Evolutionary conservation across 116 monocot genomes (phyloP).

Genomic region (Papilionanthe hybrid): DNA sequence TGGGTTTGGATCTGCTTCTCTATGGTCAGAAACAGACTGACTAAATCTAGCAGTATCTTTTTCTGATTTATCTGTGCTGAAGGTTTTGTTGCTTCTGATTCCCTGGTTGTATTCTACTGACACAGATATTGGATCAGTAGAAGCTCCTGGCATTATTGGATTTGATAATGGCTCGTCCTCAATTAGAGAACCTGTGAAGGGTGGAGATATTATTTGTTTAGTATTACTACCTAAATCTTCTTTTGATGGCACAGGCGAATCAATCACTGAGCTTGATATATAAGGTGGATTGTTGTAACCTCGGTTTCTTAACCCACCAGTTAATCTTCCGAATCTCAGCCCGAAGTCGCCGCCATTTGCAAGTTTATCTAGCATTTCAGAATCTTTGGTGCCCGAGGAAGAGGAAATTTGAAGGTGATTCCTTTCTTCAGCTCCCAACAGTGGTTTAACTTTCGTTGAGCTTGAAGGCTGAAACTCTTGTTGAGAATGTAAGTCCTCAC

Average conservation of each 20-base stretch:
- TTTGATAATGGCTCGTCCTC: neutral
- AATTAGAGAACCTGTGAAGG: conserved; percentile 10
- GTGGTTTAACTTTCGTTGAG: conserved; percentile 4
- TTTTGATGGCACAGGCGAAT: conserved; percentile 19
- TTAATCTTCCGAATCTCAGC: conserved; percentile 49
- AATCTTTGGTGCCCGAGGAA: conserved; percentile 2
- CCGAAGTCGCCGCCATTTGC: conserved; percentile 16
- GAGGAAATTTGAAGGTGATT: conserved; percentile 1
- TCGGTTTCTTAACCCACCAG: conserved; percentile 68
- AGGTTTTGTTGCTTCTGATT: neutral
- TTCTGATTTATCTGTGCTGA: conserved; percentile 1
- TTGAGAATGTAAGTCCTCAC: conserved; percentile 7
- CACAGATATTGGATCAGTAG: conserved; percentile 8
- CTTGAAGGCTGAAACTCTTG: conserved; percentile 9
- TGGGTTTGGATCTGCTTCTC: neutral
- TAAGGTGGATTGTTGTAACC: conserved; percentile 39
- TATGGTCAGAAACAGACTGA: neutral
- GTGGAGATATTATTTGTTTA: conserved; percentile 4
- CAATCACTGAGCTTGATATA: conserved; percentile 16
- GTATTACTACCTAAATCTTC: conserved; percentile 10
- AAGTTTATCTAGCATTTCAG: conserved; percentile 15
- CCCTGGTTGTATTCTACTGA: neutral
- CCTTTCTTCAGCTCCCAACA: conserved; percentile 4
- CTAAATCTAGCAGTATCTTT: neutral
- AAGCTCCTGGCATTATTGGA: neutral